Evolutionary conservation across 805 yeast genomes (phyloP), one percentile per base, ranked within the genome.

Genomic region (Candida morakotiae): DNA sequence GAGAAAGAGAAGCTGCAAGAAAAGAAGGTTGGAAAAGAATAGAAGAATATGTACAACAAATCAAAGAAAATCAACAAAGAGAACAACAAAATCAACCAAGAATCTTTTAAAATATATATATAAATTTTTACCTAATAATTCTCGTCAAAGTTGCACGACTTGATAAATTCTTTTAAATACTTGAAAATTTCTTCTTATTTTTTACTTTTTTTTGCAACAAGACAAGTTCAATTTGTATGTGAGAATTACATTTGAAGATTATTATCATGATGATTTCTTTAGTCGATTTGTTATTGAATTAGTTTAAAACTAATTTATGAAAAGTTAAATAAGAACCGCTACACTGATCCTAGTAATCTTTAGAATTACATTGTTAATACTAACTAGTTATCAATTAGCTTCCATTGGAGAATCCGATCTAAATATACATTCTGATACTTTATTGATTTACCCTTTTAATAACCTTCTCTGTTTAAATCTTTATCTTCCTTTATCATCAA

Each of bases 1-100:
- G 75, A 47, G 75, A 75, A 47, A 70, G 83, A 38, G 81, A 78
- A 47, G 65, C 68, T 28, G 72, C 80, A 25, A 71, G 86, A 46
- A 75, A 73, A 47, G 79, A 76, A 46, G 83, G 81, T 39, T 85
- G 94, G 94, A 73, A 69, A 45, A 69, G 73, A 47, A 69, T 85
- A 37, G 87, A 85, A 50, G 71, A 68, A 27, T 78, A 73, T 41
- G 89, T 82, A 18, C 48, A 48, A 39, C 45, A 46, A 21, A 42
- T 58, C 21, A 58, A 51, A 43, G 46, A 36, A 31, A 39, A 45
- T 35, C 45, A 42, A 30, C 20, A 15, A 24, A n/a, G 9, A 18
- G 34, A 31, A 9, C 33, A 38, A 19, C 37, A 37, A 14, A 29
- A 21, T 21, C 23, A 21, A 21, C 23, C 23, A 26, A 26, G 17